phyloP scores from a whole-genome alignment of 2,329 filamentous ascomycete genomes.

The Aspergillus brunneoviolaceus region DNA sequence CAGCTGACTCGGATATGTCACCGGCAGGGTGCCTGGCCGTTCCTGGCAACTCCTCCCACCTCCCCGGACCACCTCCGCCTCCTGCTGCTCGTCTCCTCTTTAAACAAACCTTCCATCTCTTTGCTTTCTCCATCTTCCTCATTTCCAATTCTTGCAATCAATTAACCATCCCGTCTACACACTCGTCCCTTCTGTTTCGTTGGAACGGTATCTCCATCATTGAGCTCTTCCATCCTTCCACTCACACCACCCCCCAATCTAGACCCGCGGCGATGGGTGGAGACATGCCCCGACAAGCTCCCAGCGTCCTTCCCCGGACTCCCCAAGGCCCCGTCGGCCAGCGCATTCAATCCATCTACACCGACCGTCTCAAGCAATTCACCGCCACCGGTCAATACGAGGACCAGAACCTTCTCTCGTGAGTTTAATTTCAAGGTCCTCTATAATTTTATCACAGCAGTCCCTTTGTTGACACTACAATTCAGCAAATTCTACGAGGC shows the following conservation, averaged over 20 bases:
- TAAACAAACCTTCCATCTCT: not conserved
- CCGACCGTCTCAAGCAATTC: slow-evolving; percentile 78
- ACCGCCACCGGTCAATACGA: slow-evolving; percentile 76
- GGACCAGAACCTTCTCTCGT: slow-evolving; percentile 71
- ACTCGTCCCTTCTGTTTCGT: not conserved
- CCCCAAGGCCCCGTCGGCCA: slow-evolving; percentile 63
- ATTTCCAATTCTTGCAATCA: not conserved
- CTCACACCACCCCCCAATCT: not conserved
- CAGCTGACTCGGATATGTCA: not conserved
- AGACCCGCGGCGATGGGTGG: slow-evolving; percentile 24
- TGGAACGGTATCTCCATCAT: not conserved
- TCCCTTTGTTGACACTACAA: not conserved
- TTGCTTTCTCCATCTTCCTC: not conserved
- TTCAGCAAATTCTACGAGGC: slow-evolving; percentile 71
- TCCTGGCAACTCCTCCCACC: slow-evolving; percentile 4
- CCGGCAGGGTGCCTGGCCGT: slow-evolving; percentile 16
- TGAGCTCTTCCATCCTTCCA: not conserved
- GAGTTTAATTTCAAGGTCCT: slow-evolving; percentile 31
- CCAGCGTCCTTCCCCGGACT: slow-evolving; percentile 50
- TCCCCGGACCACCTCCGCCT: no score
- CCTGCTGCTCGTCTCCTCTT: not conserved
- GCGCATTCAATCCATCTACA: slow-evolving; percentile 81
- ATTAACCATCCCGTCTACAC: not conserved
- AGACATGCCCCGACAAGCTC: slow-evolving; percentile 30
- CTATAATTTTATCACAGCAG: not conserved